A percentile compares a stretch with the other conserved stretches of the same genome.
Evolutionary conservation across 139 green algal genomes (phyloP).

Genomic region (Tetraselmis striata): DNA sequence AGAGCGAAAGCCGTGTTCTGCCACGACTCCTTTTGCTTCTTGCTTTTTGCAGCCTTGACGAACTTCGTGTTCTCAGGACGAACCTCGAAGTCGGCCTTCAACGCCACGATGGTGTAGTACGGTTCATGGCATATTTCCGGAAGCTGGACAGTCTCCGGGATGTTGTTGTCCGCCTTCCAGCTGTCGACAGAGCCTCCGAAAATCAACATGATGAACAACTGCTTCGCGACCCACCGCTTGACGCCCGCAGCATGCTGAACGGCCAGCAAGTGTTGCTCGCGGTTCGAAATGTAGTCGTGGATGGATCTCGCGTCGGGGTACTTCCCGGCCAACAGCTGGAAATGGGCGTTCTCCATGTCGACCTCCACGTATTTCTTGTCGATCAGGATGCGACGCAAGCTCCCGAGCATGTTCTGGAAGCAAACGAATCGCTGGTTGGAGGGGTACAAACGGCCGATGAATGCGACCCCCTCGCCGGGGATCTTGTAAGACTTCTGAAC

Average conservation of each 20-base stretch:
- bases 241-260: background rate
- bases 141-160: background rate
- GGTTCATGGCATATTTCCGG: background rate
- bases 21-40: background rate
- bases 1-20: background rate
- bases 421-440: background rate
- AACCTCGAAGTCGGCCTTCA: background rate
- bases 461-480: background rate
- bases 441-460: background rate
- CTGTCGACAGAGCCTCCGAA: background rate
- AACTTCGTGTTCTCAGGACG: background rate
- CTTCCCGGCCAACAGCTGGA: background rate
- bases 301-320: background rate
- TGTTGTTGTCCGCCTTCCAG: background rate
- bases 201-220: background rate
- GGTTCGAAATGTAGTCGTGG: background rate
- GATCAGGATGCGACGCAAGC: background rate
- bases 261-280: background rate
- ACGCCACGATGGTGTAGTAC: background rate
- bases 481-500: background rate
- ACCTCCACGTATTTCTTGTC: background rate
- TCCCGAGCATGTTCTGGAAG: background rate
- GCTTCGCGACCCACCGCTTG: background rate
- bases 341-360: background rate
- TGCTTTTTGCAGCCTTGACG: background rate